A percentile compares a stretch with the other conserved stretches of the same genome.
phyloP scores from a whole-genome alignment of 305 asterid species.

The Fraxinus paxiana region DNA sequence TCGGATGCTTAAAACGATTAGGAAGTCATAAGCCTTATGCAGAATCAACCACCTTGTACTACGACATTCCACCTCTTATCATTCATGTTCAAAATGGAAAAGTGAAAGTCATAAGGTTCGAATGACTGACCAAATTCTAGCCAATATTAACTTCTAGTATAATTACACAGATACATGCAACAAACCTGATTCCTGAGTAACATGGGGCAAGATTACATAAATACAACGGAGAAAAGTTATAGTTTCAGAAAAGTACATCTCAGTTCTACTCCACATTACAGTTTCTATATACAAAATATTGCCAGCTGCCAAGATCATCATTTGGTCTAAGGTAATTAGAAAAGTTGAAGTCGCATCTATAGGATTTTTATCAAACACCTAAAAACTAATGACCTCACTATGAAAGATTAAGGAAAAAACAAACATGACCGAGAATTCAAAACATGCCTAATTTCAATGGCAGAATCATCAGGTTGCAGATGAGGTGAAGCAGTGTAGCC shows the following conservation, averaged over 20 bases:
- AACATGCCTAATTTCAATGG: slow-evolving; percentile 41
- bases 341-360: neutral
- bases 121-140: neutral
- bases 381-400: neutral
- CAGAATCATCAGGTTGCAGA: slow-evolving; percentile 31
- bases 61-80: neutral
- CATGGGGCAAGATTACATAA: neutral
- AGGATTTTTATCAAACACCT: neutral
- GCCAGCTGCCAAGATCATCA: neutral
- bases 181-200: neutral
- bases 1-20: neutral
- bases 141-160: neutral
- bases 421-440: neutral
- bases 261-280: neutral
- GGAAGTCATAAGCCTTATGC: neutral
- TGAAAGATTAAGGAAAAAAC: neutral
- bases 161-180: neutral
- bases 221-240: neutral
- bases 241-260: neutral
- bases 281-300: neutral
- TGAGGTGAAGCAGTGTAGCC: slow-evolving; percentile 52
- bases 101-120: neutral
- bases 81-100: neutral
- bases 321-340: neutral
- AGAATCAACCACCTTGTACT: neutral